phyloP scores from a whole-genome alignment of 2,329 filamentous ascomycete genomes.

The Chlorencoelia australis region DNA sequence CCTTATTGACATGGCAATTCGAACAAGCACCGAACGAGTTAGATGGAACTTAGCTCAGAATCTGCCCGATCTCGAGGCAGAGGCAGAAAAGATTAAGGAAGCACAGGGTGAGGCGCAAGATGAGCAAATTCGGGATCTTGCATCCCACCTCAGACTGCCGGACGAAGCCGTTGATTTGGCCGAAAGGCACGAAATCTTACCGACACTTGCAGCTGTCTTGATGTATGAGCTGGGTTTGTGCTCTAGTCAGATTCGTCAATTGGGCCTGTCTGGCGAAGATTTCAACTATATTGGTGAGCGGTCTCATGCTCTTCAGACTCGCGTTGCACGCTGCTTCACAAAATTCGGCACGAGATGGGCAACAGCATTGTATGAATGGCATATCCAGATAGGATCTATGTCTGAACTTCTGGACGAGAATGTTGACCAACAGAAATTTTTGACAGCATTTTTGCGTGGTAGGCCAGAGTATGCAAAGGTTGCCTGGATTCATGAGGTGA shows the following conservation, averaged over 20 bases:
- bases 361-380: slow-evolving; percentile 68
- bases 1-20: slow-evolving; percentile 47
- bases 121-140: slow-evolving; percentile 36
- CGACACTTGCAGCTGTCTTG: slow-evolving; percentile 44
- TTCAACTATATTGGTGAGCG: slow-evolving; percentile 4
- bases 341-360: slow-evolving; percentile 42
- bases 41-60: slow-evolving; percentile 46
- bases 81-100: slow-evolving; percentile 37
- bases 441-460: slow-evolving; percentile 70
- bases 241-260: slow-evolving; percentile 2
- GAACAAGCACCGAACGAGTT: slow-evolving; percentile 48
- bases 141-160: slow-evolving; percentile 39
- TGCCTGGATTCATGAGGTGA: slow-evolving; percentile 90
- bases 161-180: slow-evolving; percentile 49
- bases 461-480: slow-evolving; percentile 65
- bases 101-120: slow-evolving; percentile 34
- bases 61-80: slow-evolving; percentile 36
- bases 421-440: slow-evolving; percentile 55
- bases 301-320: slow-evolving; percentile 18
- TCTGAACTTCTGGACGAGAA: slow-evolving; percentile 61
- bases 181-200: slow-evolving; percentile 52
- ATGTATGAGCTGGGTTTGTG: slow-evolving; percentile 16
- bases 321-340: slow-evolving; percentile 34
- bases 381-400: slow-evolving; percentile 58
- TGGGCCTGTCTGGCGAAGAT: slow-evolving; percentile 8